Conservation (phyloP, 106 monocot genomes). For the Phalaenopsis equestris region DNA sequence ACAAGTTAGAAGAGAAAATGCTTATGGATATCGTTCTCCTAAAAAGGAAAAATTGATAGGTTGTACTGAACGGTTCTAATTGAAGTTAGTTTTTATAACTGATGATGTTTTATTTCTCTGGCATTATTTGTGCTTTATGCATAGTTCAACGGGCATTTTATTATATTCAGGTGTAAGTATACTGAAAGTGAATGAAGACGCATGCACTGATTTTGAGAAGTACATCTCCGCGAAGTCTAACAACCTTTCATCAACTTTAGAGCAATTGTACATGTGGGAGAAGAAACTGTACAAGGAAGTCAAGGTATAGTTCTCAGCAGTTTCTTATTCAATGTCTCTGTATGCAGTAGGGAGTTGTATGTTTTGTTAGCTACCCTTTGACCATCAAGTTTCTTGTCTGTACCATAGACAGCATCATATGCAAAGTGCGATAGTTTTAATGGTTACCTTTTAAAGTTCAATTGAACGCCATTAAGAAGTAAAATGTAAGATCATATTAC, state of each 20-base stretch:
- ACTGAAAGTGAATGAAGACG: conserved; percentile 11
- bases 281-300: conserved; percentile 79
- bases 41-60: background rate
- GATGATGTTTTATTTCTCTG: background rate
- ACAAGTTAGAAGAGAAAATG: background rate
- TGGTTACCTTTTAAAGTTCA: background rate
- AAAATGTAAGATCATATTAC: background rate
- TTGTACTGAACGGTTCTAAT: background rate
- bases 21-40: background rate
- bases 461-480: background rate
- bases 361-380: background rate
- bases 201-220: conserved; percentile 7
- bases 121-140: background rate
- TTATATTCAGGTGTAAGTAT: conserved; percentile 9
- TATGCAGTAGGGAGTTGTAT: background rate
- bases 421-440: background rate
- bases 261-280: conserved; percentile 73
- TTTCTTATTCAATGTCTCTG: background rate
- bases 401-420: background rate
- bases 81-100: background rate
- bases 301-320: conserved; percentile 36
- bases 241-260: conserved; percentile 59
- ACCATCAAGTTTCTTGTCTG: background rate
- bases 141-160: background rate
- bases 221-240: conserved; percentile 17